Conservation (phyloP, 2,329 filamentous ascomycete species). For the Sordariomycetes sp. region DNA sequence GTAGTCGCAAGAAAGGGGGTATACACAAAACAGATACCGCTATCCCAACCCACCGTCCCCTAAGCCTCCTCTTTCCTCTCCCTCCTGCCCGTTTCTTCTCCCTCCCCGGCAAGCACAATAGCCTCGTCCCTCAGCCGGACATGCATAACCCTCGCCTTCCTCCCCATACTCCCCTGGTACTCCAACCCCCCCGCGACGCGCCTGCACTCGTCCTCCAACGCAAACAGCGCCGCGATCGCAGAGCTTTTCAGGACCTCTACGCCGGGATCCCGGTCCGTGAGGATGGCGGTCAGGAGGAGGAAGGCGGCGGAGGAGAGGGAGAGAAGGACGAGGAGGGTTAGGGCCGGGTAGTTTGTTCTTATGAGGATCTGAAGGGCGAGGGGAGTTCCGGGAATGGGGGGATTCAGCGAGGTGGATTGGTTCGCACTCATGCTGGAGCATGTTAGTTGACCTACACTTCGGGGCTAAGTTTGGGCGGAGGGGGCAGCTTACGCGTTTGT, state of each 20-base stretch:
- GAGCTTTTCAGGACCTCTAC: constrained; percentile 14
- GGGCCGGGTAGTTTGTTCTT: constrained; percentile 12
- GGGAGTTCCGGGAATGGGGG: constrained; percentile 8
- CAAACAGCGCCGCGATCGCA: constrained; percentile 12
- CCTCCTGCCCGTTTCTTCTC: not conserved
- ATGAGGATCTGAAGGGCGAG: constrained; percentile 10
- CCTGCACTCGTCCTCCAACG: constrained; percentile 9
- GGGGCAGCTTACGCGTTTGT: constrained; percentile 12
- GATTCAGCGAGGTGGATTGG: not conserved
- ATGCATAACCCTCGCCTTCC: constrained; percentile 8
- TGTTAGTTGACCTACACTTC: not conserved
- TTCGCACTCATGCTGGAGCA: not conserved
- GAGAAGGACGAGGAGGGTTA: constrained; percentile 12
- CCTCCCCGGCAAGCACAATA: constrained; percentile 3
- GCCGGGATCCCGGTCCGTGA: constrained; percentile 10
- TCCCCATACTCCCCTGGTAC: constrained; percentile 2
- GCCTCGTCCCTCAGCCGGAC: constrained; percentile 4
- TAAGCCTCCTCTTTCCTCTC: constrained; percentile 1
- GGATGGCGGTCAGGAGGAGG: constrained; percentile 12
- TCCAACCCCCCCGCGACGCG: constrained; percentile 7
- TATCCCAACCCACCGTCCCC: not conserved
- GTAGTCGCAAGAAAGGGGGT: not conserved
- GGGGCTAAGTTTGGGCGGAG: not conserved
- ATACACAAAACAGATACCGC: not conserved
- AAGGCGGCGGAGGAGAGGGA: constrained; percentile 9